Base-by-base conservation (phyloP, 306 rosid genomes). In the Cucumis cinereus region DNA sequence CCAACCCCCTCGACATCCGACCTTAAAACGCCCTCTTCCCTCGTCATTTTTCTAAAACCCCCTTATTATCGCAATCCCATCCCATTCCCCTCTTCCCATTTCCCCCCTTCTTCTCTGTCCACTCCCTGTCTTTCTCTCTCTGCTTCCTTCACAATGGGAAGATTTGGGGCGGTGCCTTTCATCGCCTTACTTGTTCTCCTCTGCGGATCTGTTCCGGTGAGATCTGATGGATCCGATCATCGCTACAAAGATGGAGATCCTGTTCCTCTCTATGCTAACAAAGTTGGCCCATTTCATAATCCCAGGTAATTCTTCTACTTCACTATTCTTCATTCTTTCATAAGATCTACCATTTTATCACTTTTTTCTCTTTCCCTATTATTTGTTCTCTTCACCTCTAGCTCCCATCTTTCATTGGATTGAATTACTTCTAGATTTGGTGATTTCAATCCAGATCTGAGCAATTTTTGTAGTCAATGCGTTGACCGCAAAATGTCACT, bases 241-340 rank as follows among this genome's bases (percentile, higher is more conserved):
- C 86, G 86, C 26, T 86, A 80, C 73, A 78, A 86, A 22, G 84
- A 84, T 33, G 86, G 88, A 10, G 90, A 86, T 0, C 4, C 53
- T 0, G 90, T 86, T 72, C 90, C 88, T 58, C 79, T 86, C 75
- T 84, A 86, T 62, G 88, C 86, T 47, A 84, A 82, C 78, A 86
- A 86, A 83, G 86, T 86, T 22, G 90, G 90, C 2, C 90, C 90
- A 3, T 86, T 84, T 78, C 90, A 86, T 70, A 86, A 84, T 68
- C 90, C 90, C 50, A 86, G 90, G 90, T 84, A 61, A 77, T 78
- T 23, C 30, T 50, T 36, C 13, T 13, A 10, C 35, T 35, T 73
- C 40, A 61, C 23, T 36, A 53, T 26, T 16, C 9, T 53, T 20
- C 53, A 54, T 63, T 22, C 45, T 45, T 45, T 15, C 22, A 10